Evolutionary conservation across 106 monocot species (phyloP), one percentile per base, ranked within the genome.

Genomic region (Apostasia ramifera): DNA sequence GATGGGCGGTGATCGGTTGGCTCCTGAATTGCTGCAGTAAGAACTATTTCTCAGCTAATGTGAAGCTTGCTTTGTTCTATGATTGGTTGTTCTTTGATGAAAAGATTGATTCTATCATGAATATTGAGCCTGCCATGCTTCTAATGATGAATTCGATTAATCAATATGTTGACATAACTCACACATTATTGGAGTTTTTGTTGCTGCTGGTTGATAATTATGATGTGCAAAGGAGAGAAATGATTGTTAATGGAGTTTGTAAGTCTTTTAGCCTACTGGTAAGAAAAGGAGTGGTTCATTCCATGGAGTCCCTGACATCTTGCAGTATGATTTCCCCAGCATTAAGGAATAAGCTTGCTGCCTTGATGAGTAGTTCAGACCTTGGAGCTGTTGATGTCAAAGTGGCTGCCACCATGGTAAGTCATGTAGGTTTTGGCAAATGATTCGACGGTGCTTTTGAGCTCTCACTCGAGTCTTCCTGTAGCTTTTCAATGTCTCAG

Each of bases 1-100:
- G 95, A 71, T 97, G 95, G 92, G 89, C 89, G 11, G 57, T 97
- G 8, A 68, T 97, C 2, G 92, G 95, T 13, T 97, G 95, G 95
- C 89, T 97, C 68, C 59, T 95, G 5, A 88, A 71, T 55, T 81
- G 81, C 68, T 86, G 83, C 61, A 80, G 66, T 61, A 86, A 67
- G 70, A 79, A 81, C 52, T 83, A 90, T 68, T 61, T 85, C 2
- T 77, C 71, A 66, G 90, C 92, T 0, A 93, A 87, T 77, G 87
- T 77, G 40, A 93, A 98, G 80, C 81, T 98, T 44, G 87, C 87
- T 9, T 60, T 98, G 81, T 93, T 98, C 56, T 98, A 89, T 66
- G 95, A 97, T 69, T 97, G 95, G 92, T 57, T 92, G 70, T 98
- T 98, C 44, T 97, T 87, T 45, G 81, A 89, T 53, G 82, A 85